Evolutionary conservation across 2,329 filamentous ascomycete genomes (phyloP), one percentile per base, ranked within the genome.

Genomic region (Fusarium fujikuroi): DNA sequence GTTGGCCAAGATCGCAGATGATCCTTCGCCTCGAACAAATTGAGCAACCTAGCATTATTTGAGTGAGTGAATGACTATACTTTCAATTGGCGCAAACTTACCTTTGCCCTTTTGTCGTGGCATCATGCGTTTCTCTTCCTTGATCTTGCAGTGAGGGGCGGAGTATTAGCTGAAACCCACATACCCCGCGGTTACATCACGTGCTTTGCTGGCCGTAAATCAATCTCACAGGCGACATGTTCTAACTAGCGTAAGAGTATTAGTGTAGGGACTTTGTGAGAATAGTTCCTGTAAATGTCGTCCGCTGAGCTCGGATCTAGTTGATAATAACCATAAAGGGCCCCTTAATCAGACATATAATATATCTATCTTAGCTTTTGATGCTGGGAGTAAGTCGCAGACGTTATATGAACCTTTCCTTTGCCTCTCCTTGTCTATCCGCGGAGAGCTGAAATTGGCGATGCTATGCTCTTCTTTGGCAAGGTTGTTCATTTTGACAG

Each of bases 51-150:
- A 2, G 1, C 3, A 14, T 18, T 0, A 0, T 5, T 11, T 11
- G 0, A 30, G 44, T 47, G 1, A 30, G 25, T 8, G 2, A 30
- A n/a, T 11, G 0, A 3, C 14, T 30, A 11, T 16, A 2, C 2
- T 7, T 5, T 0, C 9, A 21, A 6, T 5, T 0, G 6, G 4
- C 2, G 3, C 5, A 0, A 5, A 25, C 6, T 47, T n/a, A 21
- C 44, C 44, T 16, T 47, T 47, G 9, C 25, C 25, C 14, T 47
- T 47, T 3, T 0, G 6, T 6, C 19, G 44, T 30, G 9, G 12
- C 44, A 47, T 47, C 0, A 47, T 16, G 9, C 6, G 1, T 28
- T 10, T 46, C 4, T 15, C 3, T 21, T 3, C 1, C 43, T 15
- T 28, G 5, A 28, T 21, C 1, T 7, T 2, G 10, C 0, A 7